phyloP scores from a whole-genome alignment of 2,329 filamentous ascomycete genomes.

The Pseudocercospora cruenta region DNA sequence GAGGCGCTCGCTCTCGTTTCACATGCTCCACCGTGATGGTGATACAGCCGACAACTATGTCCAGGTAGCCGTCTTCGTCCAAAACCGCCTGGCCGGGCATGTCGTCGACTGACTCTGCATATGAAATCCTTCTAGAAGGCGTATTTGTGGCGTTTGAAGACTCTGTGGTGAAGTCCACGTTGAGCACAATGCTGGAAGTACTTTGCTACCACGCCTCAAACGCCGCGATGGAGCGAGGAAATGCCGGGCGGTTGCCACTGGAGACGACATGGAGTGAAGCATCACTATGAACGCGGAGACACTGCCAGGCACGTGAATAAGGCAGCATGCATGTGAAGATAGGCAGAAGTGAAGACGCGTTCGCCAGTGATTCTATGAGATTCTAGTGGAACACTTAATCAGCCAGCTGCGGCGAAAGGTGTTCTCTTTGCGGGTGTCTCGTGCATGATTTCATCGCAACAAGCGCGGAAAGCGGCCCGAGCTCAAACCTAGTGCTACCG shows the following conservation, averaged over 20 bases:
- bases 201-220: background rate
- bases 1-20: background rate
- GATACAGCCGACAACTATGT: background rate
- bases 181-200: background rate
- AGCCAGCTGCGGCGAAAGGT: slow-evolving; percentile 1
- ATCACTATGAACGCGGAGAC: background rate
- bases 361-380: background rate
- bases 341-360: slow-evolving; percentile 6
- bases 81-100: background rate
- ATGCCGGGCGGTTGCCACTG: slow-evolving; percentile 1
- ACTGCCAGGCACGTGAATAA: slow-evolving; percentile 1
- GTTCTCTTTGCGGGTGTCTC: background rate
- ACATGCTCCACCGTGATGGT: slow-evolving; percentile 7
- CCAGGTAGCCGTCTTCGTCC: background rate
- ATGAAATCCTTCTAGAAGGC: background rate
- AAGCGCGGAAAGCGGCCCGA: background rate
- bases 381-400: background rate
- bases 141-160: background rate
- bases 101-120: background rate
- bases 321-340: background rate
- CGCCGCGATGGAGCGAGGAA: background rate
- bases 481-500: background rate
- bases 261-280: background rate
- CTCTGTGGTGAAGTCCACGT: background rate
- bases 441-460: slow-evolving; percentile 1